phyloP scores from a whole-genome alignment of 768 basidiomycete species.

The Pleurotus giganteus region DNA sequence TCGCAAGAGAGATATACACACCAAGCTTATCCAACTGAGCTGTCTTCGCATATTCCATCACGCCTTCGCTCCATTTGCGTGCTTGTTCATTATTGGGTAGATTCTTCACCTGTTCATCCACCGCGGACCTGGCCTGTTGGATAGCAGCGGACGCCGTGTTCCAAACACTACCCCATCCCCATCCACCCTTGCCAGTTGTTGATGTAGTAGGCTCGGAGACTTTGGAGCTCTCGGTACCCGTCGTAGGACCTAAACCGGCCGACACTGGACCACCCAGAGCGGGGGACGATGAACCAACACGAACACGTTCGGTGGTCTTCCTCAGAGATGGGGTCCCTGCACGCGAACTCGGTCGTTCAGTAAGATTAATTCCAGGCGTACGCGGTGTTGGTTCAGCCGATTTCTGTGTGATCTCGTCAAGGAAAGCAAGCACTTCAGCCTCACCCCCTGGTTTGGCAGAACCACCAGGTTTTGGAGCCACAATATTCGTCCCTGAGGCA shows the following conservation, averaged over 20 bases:
- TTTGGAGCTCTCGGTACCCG: slow-evolving; percentile 21
- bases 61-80: slow-evolving; percentile 84
- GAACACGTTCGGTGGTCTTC: slow-evolving; percentile 62
- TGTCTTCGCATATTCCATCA: slow-evolving; percentile 83
- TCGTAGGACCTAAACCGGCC: slow-evolving; percentile 17
- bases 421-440: slow-evolving; percentile 82
- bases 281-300: slow-evolving; percentile 35
- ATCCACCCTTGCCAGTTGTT: slow-evolving; percentile 35
- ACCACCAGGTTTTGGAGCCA: slow-evolving; percentile 26
- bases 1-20: slow-evolving; percentile 31
- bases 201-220: slow-evolving; percentile 20
- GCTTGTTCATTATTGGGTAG: slow-evolving; percentile 85
- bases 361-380: slow-evolving; percentile 45
- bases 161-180: slow-evolving; percentile 93
- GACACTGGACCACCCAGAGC: neutral
- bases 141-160: slow-evolving; percentile 80
- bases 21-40: slow-evolving; percentile 90
- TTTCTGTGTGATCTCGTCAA: slow-evolving; percentile 94
- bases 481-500: slow-evolving; percentile 14
- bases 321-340: slow-evolving; percentile 69
- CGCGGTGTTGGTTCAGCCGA: slow-evolving; percentile 70
- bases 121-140: slow-evolving; percentile 82
- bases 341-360: slow-evolving; percentile 56
- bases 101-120: slow-evolving; percentile 92
- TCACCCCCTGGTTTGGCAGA: slow-evolving; percentile 54